These are phyloP conservation scores for Ballota nigra DNA, from an alignment of 257 asterid genomes.

Conservation along the genomic window DNA sequence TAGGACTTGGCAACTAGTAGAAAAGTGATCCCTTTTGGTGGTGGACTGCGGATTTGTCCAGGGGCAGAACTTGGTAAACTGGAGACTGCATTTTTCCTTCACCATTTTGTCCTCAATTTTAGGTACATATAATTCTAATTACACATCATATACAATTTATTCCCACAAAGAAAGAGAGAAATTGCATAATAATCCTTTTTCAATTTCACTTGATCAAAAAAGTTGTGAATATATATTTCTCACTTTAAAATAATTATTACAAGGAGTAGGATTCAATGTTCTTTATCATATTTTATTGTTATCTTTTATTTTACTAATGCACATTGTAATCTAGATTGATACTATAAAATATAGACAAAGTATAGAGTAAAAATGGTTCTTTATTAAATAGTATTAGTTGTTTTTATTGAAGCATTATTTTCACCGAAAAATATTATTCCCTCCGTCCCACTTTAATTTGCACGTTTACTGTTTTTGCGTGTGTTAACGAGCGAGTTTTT, in stretches of 20 bases:
- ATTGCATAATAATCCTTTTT: neutral
- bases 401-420: no score
- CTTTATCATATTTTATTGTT: no score
- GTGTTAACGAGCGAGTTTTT: no score
- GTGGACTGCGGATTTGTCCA: constrained; percentile 72
- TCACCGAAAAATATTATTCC: no score
- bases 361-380: no score
- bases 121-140: constrained; percentile 45
- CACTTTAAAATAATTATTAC: neutral
- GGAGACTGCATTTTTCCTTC: constrained; percentile 73
- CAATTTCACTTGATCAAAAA: neutral
- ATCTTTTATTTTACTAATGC: neutral
- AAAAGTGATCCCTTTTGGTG: constrained; percentile 64
- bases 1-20: constrained; percentile 52
- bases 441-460: no score
- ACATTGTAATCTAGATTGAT: neutral
- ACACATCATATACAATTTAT: neutral
- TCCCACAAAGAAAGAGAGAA: neutral
- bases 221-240: no score
- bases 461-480: no score
- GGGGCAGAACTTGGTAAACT: constrained; percentile 75
- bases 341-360: neutral
- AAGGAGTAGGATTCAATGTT: neutral
- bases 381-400: no score
- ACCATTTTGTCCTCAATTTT: constrained; percentile 65